Conservation (phyloP, 1,139 yeast species). For the Pichia sp. region DNA sequence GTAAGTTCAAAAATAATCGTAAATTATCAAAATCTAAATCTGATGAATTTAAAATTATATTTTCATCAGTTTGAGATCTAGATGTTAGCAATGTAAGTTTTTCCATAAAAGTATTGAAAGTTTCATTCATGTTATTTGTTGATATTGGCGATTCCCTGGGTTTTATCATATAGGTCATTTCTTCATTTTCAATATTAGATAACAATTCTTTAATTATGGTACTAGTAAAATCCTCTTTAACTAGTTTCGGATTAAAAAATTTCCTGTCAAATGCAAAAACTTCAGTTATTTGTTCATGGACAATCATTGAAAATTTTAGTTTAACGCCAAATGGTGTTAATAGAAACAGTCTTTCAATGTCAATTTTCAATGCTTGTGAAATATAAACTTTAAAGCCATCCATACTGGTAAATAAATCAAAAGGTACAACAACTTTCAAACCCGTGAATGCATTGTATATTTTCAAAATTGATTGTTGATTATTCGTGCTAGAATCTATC, state of each 20-base stretch:
- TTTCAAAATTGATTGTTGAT: slow-evolving; percentile 21
- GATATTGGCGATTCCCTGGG: slow-evolving; percentile 41
- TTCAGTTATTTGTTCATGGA: slow-evolving; percentile 34
- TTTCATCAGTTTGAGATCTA: slow-evolving; percentile 4
- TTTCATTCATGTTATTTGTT: slow-evolving; percentile 17
- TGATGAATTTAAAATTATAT: slow-evolving; percentile 19
- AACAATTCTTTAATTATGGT: slow-evolving; percentile 17
- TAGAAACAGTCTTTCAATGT: slow-evolving; percentile 46
- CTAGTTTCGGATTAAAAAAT: slow-evolving; percentile 33
- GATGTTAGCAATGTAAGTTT: slow-evolving; percentile 16
- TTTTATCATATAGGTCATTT: slow-evolving; percentile 32
- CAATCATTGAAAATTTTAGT: slow-evolving; percentile 45
- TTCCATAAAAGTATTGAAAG: slow-evolving; percentile 10
- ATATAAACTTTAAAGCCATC: slow-evolving; percentile 43
- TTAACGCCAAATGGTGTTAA: slow-evolving; percentile 61
- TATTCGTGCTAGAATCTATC: no score
- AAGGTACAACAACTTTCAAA: slow-evolving; percentile 27
- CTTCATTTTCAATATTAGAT: slow-evolving; percentile 22
- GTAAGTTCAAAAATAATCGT: slow-evolving; percentile 29
- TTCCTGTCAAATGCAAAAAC: slow-evolving; percentile 57
- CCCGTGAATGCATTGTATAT: slow-evolving; percentile 42
- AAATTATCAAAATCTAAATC: slow-evolving; percentile 26
- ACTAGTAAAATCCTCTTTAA: slow-evolving; percentile 13
- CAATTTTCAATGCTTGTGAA: slow-evolving; percentile 36
- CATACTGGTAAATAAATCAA: slow-evolving; percentile 34